A percentile compares a stretch with the other conserved stretches of the same genome.
phyloP scores from a whole-genome alignment of 164 flowering plant genomes.

The Annona cherimola region DNA sequence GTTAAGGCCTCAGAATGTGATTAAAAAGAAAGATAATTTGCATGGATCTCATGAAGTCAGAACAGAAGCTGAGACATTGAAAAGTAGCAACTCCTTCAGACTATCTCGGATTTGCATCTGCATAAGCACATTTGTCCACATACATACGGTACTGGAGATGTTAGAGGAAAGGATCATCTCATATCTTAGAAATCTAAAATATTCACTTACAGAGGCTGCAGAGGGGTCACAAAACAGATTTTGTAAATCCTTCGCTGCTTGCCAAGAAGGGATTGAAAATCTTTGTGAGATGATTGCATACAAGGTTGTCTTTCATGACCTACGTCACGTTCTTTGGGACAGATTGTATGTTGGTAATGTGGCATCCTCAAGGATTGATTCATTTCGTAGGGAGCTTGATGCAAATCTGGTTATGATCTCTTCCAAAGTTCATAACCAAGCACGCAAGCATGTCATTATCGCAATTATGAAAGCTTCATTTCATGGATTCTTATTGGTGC shows the following conservation, averaged over 20 bases:
- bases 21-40: constrained; percentile 76
- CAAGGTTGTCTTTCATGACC: constrained; percentile 61
- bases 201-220: constrained; percentile 29
- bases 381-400: constrained; percentile 63
- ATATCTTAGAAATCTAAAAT: constrained; percentile 39
- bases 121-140: constrained; percentile 61
- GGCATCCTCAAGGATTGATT: constrained; percentile 63
- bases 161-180: constrained; percentile 43
- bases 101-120: constrained; percentile 70
- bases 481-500: constrained; percentile 71
- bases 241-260: constrained; percentile 54
- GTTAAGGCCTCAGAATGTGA: constrained; percentile 59
- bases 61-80: constrained; percentile 48
- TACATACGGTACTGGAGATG: constrained; percentile 49
- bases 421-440: constrained; percentile 53
- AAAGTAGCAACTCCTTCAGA: constrained; percentile 41
- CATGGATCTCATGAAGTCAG: constrained; percentile 38
- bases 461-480: constrained; percentile 87
- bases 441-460: constrained; percentile 56
- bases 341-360: constrained; percentile 68
- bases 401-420: constrained; percentile 48
- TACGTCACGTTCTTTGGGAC: constrained; percentile 68
- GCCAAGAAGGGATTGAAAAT: constrained; percentile 67
- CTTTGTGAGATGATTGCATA: constrained; percentile 69
- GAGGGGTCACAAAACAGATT: constrained; percentile 42